Conservation (phyloP, 208 protist species). For the Trypanosomatidae sp. region DNA sequence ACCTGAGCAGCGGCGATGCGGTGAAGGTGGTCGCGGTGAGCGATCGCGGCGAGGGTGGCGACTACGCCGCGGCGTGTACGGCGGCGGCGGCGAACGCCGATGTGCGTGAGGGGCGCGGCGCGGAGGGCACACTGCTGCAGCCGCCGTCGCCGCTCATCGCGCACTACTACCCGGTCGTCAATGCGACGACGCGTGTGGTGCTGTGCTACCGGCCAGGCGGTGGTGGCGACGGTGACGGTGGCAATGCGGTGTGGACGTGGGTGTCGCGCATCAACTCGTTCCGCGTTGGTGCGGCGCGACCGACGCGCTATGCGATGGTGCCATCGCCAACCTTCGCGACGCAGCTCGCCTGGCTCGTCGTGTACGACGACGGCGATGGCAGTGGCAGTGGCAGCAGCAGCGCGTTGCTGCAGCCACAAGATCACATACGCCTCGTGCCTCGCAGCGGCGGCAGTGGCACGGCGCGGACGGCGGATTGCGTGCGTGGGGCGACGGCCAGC, state of each 20-base stretch:
- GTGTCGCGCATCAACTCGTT: conserved; percentile 41
- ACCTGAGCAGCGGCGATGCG: conserved; percentile 42
- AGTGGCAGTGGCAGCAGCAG: background rate
- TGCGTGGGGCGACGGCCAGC: conserved; percentile 12
- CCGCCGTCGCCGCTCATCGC: conserved; percentile 26
- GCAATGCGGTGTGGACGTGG: conserved; percentile 59
- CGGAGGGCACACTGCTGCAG: conserved; percentile 28
- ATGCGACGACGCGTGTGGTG: conserved; percentile 47
- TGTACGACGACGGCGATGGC: conserved; percentile 14
- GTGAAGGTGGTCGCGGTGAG: conserved; percentile 56
- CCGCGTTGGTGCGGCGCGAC: conserved; percentile 44
- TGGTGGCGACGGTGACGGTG: conserved; percentile 11
- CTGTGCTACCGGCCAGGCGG: conserved; percentile 71
- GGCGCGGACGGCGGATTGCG: conserved; percentile 41
- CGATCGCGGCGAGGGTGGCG: background rate
- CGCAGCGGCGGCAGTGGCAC: conserved; percentile 6
- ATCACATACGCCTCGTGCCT: conserved; percentile 40
- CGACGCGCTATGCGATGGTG: conserved; percentile 26
- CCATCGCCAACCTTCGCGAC: conserved; percentile 38
- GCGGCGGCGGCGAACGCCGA: conserved; percentile 40
- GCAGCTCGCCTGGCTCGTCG: conserved; percentile 23
- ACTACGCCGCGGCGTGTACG: conserved; percentile 28
- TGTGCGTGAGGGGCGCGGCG: conserved; percentile 14
- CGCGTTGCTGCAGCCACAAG: conserved; percentile 14
- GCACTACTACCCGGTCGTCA: conserved; percentile 50